phyloP scores from a whole-genome alignment of 2,329 filamentous ascomycete genomes.

The Alternaria solani region DNA sequence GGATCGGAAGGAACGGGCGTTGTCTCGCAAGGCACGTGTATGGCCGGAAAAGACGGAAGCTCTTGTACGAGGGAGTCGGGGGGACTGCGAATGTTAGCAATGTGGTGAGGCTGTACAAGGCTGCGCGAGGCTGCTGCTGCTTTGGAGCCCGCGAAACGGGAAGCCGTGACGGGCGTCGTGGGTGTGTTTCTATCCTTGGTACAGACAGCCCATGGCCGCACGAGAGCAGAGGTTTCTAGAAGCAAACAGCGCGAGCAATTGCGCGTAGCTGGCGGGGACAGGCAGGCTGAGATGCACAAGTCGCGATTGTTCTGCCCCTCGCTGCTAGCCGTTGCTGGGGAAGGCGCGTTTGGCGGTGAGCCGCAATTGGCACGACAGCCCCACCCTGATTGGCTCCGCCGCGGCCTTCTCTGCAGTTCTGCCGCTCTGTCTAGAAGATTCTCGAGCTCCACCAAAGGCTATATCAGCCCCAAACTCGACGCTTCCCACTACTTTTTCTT shows the following conservation, averaged over 20 bases:
- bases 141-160: not conserved
- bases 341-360: constrained; percentile 37
- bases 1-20: not conserved
- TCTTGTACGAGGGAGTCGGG: too few relatives aligned
- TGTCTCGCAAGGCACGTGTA: constrained; percentile 4
- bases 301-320: constrained; percentile 24
- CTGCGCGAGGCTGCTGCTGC: constrained; percentile 8
- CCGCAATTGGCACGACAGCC: constrained; percentile 14
- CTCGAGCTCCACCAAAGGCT: constrained; percentile 46
- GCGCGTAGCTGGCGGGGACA: not conserved
- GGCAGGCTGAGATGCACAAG: constrained; percentile 10
- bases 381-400: constrained; percentile 35
- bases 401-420: constrained; percentile 43
- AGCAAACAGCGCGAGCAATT: not conserved
- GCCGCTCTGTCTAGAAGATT: constrained; percentile 49
- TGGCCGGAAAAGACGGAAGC: too few relatives aligned
- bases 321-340: constrained; percentile 27
- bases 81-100: not conserved
- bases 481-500: constrained; percentile 26
- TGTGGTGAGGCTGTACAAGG: constrained; percentile 17
- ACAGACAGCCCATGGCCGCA: not conserved
- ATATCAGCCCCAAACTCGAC: constrained; percentile 45
- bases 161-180: not conserved
- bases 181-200: not conserved
- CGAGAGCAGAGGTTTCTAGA: constrained; percentile 1